Evolutionary conservation across 2,329 filamentous ascomycete species (phyloP).

Genomic region (Fusarium armeniacum): DNA sequence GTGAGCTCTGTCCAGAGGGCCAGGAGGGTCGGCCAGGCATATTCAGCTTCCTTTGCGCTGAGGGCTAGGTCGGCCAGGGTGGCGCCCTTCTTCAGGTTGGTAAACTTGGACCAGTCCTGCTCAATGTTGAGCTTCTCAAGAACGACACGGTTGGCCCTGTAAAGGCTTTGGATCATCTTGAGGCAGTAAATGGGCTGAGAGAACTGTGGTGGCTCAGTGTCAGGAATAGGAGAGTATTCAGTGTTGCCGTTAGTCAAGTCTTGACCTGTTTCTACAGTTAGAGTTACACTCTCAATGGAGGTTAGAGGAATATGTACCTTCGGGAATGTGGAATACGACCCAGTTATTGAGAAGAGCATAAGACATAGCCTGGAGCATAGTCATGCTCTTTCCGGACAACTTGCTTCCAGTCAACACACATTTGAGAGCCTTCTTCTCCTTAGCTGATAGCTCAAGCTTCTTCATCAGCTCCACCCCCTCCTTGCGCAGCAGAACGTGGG

Average conservation of each 20-base stretch:
- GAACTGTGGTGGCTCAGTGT: slow-evolving; percentile 72
- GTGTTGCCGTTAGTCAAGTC: slow-evolving; percentile 86
- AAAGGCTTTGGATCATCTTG: slow-evolving; percentile 78
- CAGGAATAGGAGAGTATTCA: slow-evolving; percentile 79
- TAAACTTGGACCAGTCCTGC: slow-evolving; percentile 60
- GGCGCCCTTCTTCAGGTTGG: slow-evolving; percentile 65
- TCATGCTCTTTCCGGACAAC: slow-evolving; percentile 86
- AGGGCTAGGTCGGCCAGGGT: slow-evolving; percentile 78
- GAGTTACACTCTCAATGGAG: not conserved
- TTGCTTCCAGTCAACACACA: slow-evolving; percentile 80
- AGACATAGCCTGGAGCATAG: slow-evolving; percentile 85
- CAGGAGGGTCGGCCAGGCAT: slow-evolving; percentile 84
- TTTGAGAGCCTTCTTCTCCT: slow-evolving; percentile 68
- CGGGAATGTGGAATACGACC: slow-evolving; percentile 90
- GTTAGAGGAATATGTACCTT: slow-evolving; percentile 71
- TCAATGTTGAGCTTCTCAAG: slow-evolving; percentile 67
- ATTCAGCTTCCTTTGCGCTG: slow-evolving; percentile 79
- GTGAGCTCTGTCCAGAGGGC: slow-evolving; percentile 85
- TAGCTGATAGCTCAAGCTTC: slow-evolving; percentile 69
- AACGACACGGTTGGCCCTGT: slow-evolving; percentile 77
- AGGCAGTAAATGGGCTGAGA: slow-evolving; percentile 84
- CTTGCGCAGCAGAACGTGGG: slow-evolving; percentile 81
- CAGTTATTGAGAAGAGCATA: slow-evolving; percentile 86
- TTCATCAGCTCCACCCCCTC: slow-evolving; percentile 82
- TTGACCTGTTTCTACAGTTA: slow-evolving; percentile 65